Evolutionary conservation across 352 stramenopile species (phyloP), one percentile per base, ranked within the genome.

Genomic region (Phytopythium aichiense): DNA sequence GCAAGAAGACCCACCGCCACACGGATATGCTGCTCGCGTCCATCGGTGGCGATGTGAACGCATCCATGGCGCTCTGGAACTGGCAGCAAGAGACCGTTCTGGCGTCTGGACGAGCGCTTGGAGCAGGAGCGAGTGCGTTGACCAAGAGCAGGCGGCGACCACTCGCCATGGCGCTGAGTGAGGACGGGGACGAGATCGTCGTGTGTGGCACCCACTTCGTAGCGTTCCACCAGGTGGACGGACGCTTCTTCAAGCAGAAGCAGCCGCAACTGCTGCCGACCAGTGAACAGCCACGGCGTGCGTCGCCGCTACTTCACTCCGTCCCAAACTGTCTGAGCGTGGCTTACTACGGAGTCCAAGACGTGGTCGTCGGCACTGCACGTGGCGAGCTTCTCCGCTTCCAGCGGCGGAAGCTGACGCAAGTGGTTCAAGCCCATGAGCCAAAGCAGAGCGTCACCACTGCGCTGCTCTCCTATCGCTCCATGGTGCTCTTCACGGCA

Each of bases 21-120:
- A 82, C 77, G 0, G 80, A 91, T 16, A 69, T 67, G 37, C 58
- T 89, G 18, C 53, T 93, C 20, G 74, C 84, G 7, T 90, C 81
- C 8, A 72, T 93, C 25, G 84, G 81, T 4, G 79, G 61, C n/a
- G 85, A 92, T 12, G 61, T 60, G 0, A 79, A 86, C 23, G 72
- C 72, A 20, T 89, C 78, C 35, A 90, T 94, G 74, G 81, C 82
- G 1, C 65, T 94, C n/a, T 94, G 85, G 85, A 77, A 94, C 56
- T 94, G 85, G 85, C 74, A 85, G 37, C 66, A 87, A 59, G 81
- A 74, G 52, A 71, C 67, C 0, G 66, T 94, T 0, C 15, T 91
- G 1, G 80, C 79, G 2, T 91, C 81, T 5, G 81, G 83, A 13
- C 66, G 80, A 50, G 79, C 83, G 3, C 62, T 62, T 54, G 48